Base-by-base conservation (phyloP, 208 protist genomes). In the Acanthamoeba triangularis region DNA sequence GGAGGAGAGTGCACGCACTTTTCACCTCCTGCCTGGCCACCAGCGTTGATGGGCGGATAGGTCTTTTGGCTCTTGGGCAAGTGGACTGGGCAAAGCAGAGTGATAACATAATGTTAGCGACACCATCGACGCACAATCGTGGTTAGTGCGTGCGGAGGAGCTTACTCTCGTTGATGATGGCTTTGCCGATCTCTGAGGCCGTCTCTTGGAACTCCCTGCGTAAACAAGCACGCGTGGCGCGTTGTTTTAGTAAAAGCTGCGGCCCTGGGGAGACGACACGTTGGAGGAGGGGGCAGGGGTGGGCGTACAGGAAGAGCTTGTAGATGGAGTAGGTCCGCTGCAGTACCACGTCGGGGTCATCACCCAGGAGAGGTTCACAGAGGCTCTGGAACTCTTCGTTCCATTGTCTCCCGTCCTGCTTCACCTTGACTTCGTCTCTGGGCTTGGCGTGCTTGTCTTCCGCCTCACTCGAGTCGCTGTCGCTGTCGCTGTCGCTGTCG, bases 11-110 rank as follows among this genome's bases (percentile, higher is more conserved):
- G 84, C 82, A 92, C 95, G 37, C 94, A 97, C 84, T 97, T 97
- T 52, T 96, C 72, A 44, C 96, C 96, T 93, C 96, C 96, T n/a
- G 96, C 96, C 59, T 95, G 80, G 63, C 96, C 96, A 90, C 96
- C 96, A 76, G 95, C 94, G 44, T 97, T 96, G 52, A 67, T 90
- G 67, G 88, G 88, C 33, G 56, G 88, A 35, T 82, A 94, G 35
- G 41, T 25, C 65, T 94, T 94, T 28, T 37, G 69, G 23, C 35
- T 59, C 84, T 90, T 90, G 33, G 84, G 84, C 59, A 90, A 67
- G 59, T 90, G 84, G 13, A 90, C 84, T 90, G 35, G 11, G 14
- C 59, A 65, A 65, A 0, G 7, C 8, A 30, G 8, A 37, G 54
- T 23, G 54, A 14, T 59, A 1, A n/a, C n/a, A n/a, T n/a, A n/a